These are phyloP conservation scores for Cystofilobasidium macerans DNA, from an alignment of 768 basidiomycete species.

Conservation along the genomic window DNA sequence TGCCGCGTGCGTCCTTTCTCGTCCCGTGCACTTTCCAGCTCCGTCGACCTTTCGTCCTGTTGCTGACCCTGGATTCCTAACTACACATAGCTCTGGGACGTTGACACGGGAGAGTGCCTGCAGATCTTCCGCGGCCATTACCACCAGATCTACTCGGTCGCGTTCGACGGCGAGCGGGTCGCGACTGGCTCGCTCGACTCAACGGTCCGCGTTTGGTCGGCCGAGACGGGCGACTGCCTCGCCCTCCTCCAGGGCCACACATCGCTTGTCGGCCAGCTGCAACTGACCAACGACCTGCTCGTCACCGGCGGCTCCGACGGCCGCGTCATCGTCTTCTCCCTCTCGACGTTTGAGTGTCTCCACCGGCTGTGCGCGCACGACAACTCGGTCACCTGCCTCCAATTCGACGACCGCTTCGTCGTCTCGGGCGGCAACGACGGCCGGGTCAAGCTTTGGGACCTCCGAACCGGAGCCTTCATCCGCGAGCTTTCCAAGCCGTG, in stretches of 20 bases:
- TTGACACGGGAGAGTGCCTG: constrained; percentile 78
- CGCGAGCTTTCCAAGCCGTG: constrained; percentile 65
- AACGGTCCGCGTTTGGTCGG: constrained; percentile 85
- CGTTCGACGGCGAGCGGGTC: constrained; percentile 71
- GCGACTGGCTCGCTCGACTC: constrained; percentile 86
- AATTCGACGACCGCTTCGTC: constrained; percentile 71
- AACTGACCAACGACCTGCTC: constrained; percentile 56
- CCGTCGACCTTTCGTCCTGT: no score
- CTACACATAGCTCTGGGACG: constrained; percentile 61
- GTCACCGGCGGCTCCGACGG: constrained; percentile 84
- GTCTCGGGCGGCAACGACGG: constrained; percentile 42
- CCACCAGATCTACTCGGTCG: constrained; percentile 81
- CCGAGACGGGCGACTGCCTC: constrained; percentile 63
- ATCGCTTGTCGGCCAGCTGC: constrained; percentile 80
- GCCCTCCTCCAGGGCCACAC: constrained; percentile 85
- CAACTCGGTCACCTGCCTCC: constrained; percentile 70
- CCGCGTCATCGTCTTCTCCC: constrained; percentile 61
- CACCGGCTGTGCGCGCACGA: constrained; percentile 74
- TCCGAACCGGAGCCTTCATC: constrained; percentile 53
- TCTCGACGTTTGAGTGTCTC: constrained; percentile 39
- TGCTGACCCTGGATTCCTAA: constrained; percentile 3
- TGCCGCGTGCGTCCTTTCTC: constrained; percentile 60
- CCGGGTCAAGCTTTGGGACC: constrained; percentile 40
- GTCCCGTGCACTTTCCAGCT: not conserved
- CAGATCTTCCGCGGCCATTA: constrained; percentile 71